A percentile compares a stretch with the other conserved stretches of the same genome.
Conservation (phyloP, 495 filamentous ascomycete species). For the Podospora australis region DNA sequence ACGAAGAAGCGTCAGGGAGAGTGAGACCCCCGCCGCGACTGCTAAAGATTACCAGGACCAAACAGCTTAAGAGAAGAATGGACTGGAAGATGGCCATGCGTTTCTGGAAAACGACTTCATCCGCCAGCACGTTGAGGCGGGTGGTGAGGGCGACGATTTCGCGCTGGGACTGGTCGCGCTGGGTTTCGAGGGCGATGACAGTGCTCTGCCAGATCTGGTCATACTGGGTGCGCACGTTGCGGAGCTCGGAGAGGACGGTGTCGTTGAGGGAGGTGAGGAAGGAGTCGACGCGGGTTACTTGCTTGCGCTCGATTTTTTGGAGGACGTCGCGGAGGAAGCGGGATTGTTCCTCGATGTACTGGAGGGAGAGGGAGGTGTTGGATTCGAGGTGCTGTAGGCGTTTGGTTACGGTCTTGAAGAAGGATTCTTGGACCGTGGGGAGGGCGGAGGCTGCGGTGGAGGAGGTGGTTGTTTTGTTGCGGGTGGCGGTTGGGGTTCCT, state of each 20-base stretch:
- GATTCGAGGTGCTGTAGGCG: constrained; percentile 84
- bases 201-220: constrained; percentile 96
- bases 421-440: constrained; percentile 89
- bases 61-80: constrained; percentile 77
- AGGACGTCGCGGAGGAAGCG: constrained; percentile 87
- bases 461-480: constrained; percentile 39
- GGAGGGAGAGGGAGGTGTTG: constrained; percentile 85
- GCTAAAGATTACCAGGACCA: constrained; percentile 78
- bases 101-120: constrained; percentile 94
- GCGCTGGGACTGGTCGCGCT: constrained; percentile 69
- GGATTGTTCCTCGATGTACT: constrained; percentile 96
- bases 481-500: constrained; percentile 15
- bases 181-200: constrained; percentile 81
- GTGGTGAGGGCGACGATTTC: constrained; percentile 76
- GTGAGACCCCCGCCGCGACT: constrained; percentile 29
- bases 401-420: constrained; percentile 95
- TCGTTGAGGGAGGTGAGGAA: constrained; percentile 81
- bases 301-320: constrained; percentile 79
- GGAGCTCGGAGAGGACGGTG: constrained; percentile 80
- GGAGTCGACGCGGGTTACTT: constrained; percentile 70
- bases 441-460: constrained; percentile 53
- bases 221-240: constrained; percentile 74
- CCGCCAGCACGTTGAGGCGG: constrained; percentile 80
- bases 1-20: constrained; percentile 7
- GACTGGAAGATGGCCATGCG: constrained; percentile 86